Base-by-base conservation (phyloP, 257 asterid genomes). In the Prunella vulgaris region DNA sequence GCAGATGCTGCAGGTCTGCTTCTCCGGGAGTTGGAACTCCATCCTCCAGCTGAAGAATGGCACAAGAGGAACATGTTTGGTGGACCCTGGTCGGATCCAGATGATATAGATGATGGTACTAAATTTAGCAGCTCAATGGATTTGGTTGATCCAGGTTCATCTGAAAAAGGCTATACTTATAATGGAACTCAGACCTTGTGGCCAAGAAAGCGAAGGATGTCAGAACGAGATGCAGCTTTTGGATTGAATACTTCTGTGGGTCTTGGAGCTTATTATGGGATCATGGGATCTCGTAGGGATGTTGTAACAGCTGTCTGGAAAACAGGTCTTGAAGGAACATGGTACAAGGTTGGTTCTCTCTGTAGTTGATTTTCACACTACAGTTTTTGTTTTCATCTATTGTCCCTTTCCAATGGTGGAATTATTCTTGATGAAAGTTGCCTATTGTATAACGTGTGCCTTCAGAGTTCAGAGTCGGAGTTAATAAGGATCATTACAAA, bases 1-100 rank as follows among this genome's bases (percentile, higher is more conserved):
- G 97, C 97, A 59, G 99, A 94, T 84, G 99, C 99, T 9, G 99
- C 99, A n/a, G 99, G 99, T 69, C 73, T 94, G 77, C 92, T 94
- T 53, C 90, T 94, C 37, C 90, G 99, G 61, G 99, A 94, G 83
- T 76, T 94, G 83, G 99, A 94, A 80, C 96, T 94, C 78, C 97
- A 94, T 82, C 99, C 97, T 56, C 99, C 97, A 24, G 90, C 99
- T 9, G 99, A 94, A 90, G 99, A 94, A 78, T 94, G 97, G 97
- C 99, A 94, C 78, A 89, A 95, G 85, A 82, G 90, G 80, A 87
- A 94, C 80, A 91, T 94, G 99, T 87, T 81, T 82, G 97, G 97
- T 76, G 99, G 99, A 37, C 96, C 97, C 30, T 94, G 99, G 99
- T 86, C 88, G 17, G 97, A 91, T 79, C 83, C 92, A 15, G 90